Conservation (phyloP, 73 alveolate genomes). For the Stentor roeselii region DNA sequence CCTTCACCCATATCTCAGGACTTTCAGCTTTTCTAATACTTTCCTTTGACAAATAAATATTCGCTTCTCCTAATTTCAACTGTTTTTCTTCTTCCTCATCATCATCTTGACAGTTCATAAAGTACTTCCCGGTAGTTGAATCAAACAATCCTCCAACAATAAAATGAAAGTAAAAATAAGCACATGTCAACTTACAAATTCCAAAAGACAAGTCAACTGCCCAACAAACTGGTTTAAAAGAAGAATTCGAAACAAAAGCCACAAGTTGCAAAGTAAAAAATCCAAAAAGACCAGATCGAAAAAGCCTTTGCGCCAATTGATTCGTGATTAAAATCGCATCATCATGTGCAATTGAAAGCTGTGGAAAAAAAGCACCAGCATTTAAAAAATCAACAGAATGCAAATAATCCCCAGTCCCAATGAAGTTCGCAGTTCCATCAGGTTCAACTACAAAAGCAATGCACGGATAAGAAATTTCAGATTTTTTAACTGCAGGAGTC, state of each 20-base stretch:
- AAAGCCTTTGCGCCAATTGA: conserved; percentile 59
- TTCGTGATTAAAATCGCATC: conserved; percentile 11
- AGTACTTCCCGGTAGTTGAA: conserved; percentile 67
- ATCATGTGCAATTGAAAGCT: conserved; percentile 62
- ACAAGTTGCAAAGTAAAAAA: conserved; percentile 65
- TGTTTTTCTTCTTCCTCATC: conserved; percentile 10
- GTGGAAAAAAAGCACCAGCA: conserved; percentile 88
- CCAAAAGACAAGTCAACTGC: conserved; percentile 70
- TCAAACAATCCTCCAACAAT: conserved; percentile 78
- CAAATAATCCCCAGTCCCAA: conserved; percentile 92
- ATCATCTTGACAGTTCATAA: conserved; percentile 43
- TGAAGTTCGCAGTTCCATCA: conserved; percentile 78
- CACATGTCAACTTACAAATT: conserved; percentile 57
- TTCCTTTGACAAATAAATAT: too few relatives aligned
- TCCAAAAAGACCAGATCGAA: conserved; percentile 55
- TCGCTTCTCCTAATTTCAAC: conserved; percentile 23
- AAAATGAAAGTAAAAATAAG: conserved; percentile 75
- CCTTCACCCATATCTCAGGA: background rate
- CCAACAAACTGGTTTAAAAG: conserved; percentile 73
- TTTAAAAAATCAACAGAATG: conserved; percentile 80
- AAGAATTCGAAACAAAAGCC: conserved; percentile 64
- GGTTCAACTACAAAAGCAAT: conserved; percentile 90
- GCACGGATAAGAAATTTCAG: conserved; percentile 79
- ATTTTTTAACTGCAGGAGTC: conserved; percentile 81
- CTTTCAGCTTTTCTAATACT: background rate